A percentile compares a stretch with the other conserved stretches of the same genome.
Conservation (phyloP, 2,329 filamentous ascomycete genomes). For the Geoglossum cookeanum region DNA sequence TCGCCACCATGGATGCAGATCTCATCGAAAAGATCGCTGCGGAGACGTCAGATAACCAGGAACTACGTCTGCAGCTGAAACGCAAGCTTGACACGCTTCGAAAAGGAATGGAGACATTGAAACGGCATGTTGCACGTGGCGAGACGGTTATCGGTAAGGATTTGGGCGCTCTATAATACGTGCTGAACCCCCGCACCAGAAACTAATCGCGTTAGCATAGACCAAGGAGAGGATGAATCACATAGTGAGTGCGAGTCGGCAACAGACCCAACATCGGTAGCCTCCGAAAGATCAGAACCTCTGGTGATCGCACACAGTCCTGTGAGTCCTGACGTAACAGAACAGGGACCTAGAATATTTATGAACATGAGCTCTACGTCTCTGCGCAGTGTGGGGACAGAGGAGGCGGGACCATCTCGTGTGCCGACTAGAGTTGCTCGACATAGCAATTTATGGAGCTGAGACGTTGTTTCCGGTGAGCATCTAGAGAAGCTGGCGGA, state of each 20-base stretch:
- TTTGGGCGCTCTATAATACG: background rate
- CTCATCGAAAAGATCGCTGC: background rate
- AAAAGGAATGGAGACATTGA: background rate
- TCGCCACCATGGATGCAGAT: conserved; percentile 2
- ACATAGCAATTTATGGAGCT: too few relatives aligned
- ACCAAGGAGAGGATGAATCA: background rate
- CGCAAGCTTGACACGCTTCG: background rate
- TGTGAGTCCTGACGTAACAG: background rate
- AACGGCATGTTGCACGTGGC: background rate
- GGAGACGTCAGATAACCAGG: background rate
- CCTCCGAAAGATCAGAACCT: background rate
- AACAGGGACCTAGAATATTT: too few relatives aligned
- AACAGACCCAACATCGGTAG: background rate
- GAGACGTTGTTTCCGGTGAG: background rate
- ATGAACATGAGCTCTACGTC: too few relatives aligned
- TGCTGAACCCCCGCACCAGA: background rate
- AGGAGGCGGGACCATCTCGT: background rate
- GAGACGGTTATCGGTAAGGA: background rate
- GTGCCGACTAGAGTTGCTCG: too few relatives aligned
- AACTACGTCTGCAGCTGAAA: background rate
- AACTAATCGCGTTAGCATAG: background rate
- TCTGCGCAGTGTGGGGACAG: too few relatives aligned
- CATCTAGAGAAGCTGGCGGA: background rate
- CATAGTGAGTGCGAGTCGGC: background rate
- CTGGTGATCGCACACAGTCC: background rate